Conservation (phyloP, 2,329 filamentous ascomycete species). For the Sarocladiaceae sp. region DNA sequence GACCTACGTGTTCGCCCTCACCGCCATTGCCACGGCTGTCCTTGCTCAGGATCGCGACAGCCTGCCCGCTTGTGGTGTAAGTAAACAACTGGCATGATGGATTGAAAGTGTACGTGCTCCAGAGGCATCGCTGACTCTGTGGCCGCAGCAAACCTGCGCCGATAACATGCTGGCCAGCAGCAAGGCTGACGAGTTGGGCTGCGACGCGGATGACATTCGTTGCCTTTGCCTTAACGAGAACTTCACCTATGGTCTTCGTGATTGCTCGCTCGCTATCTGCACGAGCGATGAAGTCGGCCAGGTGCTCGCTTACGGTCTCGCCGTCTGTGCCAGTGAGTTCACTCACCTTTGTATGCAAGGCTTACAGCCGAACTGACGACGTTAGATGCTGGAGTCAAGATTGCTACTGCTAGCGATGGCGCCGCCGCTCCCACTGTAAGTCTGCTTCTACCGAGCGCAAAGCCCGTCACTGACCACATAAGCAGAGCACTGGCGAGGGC, state of each 20-base stretch:
- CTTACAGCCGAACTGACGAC: conserved; percentile 10
- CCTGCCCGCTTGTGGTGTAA: conserved; percentile 49
- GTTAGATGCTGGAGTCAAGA: conserved; percentile 26
- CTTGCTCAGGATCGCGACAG: conserved; percentile 33
- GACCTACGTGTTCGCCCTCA: conserved; percentile 36
- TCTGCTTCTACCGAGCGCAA: neutral
- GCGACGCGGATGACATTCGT: conserved; percentile 30
- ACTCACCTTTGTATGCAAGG: neutral
- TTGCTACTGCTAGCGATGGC: conserved; percentile 23
- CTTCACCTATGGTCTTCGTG: conserved; percentile 44
- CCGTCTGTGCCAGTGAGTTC: conserved; percentile 32
- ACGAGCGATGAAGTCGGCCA: conserved; percentile 24
- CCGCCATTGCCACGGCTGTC: conserved; percentile 32
- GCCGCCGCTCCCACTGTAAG: conserved; percentile 15
- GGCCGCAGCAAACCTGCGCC: conserved; percentile 39
- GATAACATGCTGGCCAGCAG: conserved; percentile 40
- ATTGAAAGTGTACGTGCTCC: conserved; percentile 38
- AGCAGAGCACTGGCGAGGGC: conserved; percentile 1
- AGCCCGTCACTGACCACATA: neutral
- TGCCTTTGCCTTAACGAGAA: conserved; percentile 42
- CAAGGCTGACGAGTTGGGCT: conserved; percentile 39
- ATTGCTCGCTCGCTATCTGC: conserved; percentile 43
- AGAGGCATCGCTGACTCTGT: neutral
- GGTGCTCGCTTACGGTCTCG: conserved; percentile 32
- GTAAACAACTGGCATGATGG: conserved; percentile 19